Evolutionary conservation across 331 rosid species (phyloP).

Genomic region (Stylosanthes scabra): DNA sequence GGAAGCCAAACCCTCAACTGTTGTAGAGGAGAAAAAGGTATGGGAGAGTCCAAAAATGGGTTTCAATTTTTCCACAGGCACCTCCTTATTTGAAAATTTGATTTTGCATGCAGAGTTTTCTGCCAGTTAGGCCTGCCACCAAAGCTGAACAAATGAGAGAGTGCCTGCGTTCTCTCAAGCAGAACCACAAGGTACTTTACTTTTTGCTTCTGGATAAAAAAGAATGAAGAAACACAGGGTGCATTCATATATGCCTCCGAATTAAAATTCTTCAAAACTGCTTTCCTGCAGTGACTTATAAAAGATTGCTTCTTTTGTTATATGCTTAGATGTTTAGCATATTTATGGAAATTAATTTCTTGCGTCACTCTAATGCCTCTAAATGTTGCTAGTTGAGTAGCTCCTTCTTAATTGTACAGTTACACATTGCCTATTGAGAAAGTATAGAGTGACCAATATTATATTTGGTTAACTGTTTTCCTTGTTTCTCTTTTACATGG

Average conservation of each 20-base stretch:
- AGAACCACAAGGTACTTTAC: conserved; percentile 84
- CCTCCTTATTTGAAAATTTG: conserved; percentile 29
- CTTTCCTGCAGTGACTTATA: background rate
- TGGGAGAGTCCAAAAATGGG: conserved; percentile 17
- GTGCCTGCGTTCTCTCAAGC: conserved; percentile 90
- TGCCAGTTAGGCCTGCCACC: conserved; percentile 89
- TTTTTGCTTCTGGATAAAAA: background rate
- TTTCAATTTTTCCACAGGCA: background rate
- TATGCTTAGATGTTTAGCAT: background rate
- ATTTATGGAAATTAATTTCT: background rate
- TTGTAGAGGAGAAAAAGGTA: conserved; percentile 92
- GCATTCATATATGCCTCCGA: background rate
- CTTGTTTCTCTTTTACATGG: conserved; percentile 5
- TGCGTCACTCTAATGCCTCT: background rate
- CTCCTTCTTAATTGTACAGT: conserved; percentile 11
- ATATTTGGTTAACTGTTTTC: too few relatives aligned
- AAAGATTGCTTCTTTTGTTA: background rate
- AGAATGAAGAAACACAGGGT: conserved; percentile 1
- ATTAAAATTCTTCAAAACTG: conserved; percentile 3
- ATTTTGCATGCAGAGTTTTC: conserved; percentile 59
- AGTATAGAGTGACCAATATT: too few relatives aligned
- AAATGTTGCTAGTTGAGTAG: background rate
- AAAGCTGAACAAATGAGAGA: conserved; percentile 94
- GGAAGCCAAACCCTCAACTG: conserved; percentile 67
- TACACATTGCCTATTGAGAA: background rate